Evolutionary conservation across 23 red algal species (phyloP), one percentile per base, ranked within the genome.

Genomic region (Gracilaria gracilis): DNA sequence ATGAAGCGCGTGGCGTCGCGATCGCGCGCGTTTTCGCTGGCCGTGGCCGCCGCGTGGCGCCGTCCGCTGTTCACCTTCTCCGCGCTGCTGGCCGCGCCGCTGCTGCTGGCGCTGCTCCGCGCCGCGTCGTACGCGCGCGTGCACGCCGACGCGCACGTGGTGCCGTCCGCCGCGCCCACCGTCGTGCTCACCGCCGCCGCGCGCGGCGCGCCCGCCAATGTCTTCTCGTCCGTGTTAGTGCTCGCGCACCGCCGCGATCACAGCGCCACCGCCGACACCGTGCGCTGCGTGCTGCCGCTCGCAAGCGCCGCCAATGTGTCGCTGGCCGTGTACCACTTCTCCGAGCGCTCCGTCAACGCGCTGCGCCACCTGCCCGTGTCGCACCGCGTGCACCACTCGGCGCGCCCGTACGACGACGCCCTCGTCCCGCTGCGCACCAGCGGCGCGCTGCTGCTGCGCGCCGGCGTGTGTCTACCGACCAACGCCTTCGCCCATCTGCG

Each of bases 381-480:
- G 37, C 69, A 75, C 35, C 69, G 69, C n/a, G 1, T 75, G 69
- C 69, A 75, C 39, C n/a, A 46, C 37, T 75, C 69, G 16, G 9
- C 69, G 37, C 16, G 15, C 17, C 69, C 69, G 17, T 75, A 75
- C n/a, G 69, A 75, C 35, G 69, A 75, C 35, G 69, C 69, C 1
- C 39, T 75, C 5, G 16, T 19, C 3, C 69, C 69, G 6, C 39
- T 75, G 69, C 69, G 69, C 13, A 75, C 69, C 3, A 1, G 19
- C 33, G 69, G 37, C 39, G 69, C 69, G 19, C 69, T 75, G 28
- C 33, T 75, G 6, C n/a, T 75, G 69, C 69, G 69, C 69, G 69
- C 69, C 6, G 69, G 69, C 39, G 69, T 46, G 14, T 1, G 17
- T 1, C 35, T 75, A 8, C 36, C 69, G 35, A 9, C 37, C 13